Percentiles rank a stretch among this genome's conserved stretches.
phyloP scores from a whole-genome alignment of 495 filamentous ascomycete genomes.

The Parmelia sp. region DNA sequence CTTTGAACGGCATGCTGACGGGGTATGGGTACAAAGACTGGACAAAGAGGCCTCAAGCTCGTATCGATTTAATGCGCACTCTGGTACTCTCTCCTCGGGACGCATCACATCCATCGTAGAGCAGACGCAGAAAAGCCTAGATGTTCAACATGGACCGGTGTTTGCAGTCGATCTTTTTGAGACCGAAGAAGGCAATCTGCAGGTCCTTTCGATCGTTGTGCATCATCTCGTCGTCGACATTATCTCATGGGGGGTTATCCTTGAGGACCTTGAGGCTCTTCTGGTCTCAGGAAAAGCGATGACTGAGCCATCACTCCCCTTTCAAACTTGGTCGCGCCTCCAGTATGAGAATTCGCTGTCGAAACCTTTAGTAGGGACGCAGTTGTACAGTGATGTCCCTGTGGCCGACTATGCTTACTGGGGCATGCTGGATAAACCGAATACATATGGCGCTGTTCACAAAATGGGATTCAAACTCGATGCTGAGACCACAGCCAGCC shows the following conservation, averaged over 20 bases:
- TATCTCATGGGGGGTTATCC: slow-evolving; percentile 62
- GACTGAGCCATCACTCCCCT: slow-evolving; percentile 46
- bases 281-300: slow-evolving; percentile 34
- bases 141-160: slow-evolving; percentile 40
- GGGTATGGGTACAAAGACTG: slow-evolving; percentile 35
- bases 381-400: slow-evolving; percentile 15
- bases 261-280: slow-evolving; percentile 60
- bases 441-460: slow-evolving; percentile 46
- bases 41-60: slow-evolving; percentile 35
- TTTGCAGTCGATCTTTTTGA: slow-evolving; percentile 45
- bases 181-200: slow-evolving; percentile 35
- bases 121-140: slow-evolving; percentile 39
- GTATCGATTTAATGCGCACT: slow-evolving; percentile 34
- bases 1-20: slow-evolving; percentile 36
- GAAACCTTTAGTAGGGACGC: slow-evolving; percentile 36
- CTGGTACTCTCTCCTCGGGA: slow-evolving; percentile 19
- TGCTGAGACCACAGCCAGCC: slow-evolving; percentile 33
- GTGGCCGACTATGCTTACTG: slow-evolving; percentile 48
- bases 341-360: slow-evolving; percentile 43
- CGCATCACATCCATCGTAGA: slow-evolving; percentile 26
- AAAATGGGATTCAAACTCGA: slow-evolving; percentile 43
- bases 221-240: slow-evolving; percentile 67
- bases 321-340: slow-evolving; percentile 54
- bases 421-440: slow-evolving; percentile 43
- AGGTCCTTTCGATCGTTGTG: slow-evolving; percentile 54